Evolutionary conservation across 495 filamentous ascomycete species (phyloP), one percentile per base, ranked within the genome.

Genomic region (Lophiotrema nucula): DNA sequence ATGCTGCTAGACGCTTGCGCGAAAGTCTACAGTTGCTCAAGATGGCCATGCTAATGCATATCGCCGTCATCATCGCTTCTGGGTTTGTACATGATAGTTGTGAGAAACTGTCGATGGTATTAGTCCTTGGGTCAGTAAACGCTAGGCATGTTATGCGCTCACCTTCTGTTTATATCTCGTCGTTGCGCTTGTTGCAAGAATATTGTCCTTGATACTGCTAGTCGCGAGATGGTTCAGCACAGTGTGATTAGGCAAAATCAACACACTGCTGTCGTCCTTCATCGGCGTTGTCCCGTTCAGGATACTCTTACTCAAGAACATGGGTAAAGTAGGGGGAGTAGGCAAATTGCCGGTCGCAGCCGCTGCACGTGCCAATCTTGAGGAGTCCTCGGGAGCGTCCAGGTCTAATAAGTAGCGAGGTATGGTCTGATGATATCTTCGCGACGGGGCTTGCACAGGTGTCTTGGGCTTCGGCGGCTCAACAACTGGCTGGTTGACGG

Each of bases 101-200:
- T 98, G 16, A 97, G 89, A 73, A 97, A 97, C 92, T 97, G 67
- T 49, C 3, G 31, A 15, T n/a, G 15, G 8, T 35, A 15, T 35
- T 35, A 35, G 31, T 15, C 8, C 31, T 35, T 35, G 31, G 31
- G 8, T 35, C 15, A 8, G 15, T 8, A 35, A n/a, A n/a, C n/a
- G n/a, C n/a, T 15, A 15, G 15, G 31, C 15, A 35, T 15, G 12
- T 53, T 11, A 8, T 18, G 4, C 4, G 15, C 75, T 62, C 76
- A 95, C 93, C 86, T 98, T 98, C 70, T 85, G 86, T 77, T 90
- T 92, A 72, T 97, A 97, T 74, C 93, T 81, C 18, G 95, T 98
- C 15, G 93, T 98, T 16, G 90, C 93, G 68, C 90, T 96, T 2
- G 95, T 93, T n/a, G 95, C 93, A 56, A 98, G 79, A 24, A 97